These are phyloP conservation scores for Hypoxylon intermedium DNA, from an alignment of 495 filamentous ascomycete species.

Conservation along the genomic window DNA sequence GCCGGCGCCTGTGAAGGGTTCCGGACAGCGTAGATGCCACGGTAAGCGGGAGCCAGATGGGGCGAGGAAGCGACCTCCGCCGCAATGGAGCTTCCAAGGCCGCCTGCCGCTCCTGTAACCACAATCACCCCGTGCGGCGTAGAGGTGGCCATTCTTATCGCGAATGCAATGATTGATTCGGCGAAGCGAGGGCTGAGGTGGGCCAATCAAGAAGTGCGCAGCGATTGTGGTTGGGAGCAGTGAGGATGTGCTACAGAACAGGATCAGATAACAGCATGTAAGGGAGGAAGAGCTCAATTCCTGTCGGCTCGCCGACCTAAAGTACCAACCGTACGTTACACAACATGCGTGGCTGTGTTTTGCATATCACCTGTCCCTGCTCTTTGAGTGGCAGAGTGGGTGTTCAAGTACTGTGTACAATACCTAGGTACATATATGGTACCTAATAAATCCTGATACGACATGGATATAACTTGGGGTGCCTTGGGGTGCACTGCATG, in stretches of 20 bases:
- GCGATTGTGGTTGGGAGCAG: not conserved
- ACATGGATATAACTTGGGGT: too few relatives aligned
- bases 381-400: too few relatives aligned
- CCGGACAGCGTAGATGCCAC: too few relatives aligned
- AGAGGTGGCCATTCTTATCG: not conserved
- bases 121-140: slow-evolving; percentile 40
- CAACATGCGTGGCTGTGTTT: too few relatives aligned
- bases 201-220: not conserved
- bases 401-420: too few relatives aligned
- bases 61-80: slow-evolving; percentile 55
- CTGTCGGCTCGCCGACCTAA: not conserved
- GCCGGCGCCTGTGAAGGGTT: too few relatives aligned
- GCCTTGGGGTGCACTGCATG: not conserved
- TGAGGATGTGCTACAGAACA: not conserved
- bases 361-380: too few relatives aligned
- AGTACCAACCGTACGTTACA: not conserved
- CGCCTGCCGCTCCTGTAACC: slow-evolving; percentile 58
- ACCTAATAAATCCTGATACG: too few relatives aligned
- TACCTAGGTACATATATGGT: too few relatives aligned
- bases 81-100: slow-evolving; percentile 56
- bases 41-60: too few relatives aligned
- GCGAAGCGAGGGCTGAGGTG: not conserved
- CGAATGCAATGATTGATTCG: not conserved
- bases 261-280: not conserved
- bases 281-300: not conserved